Percentiles rank a stretch among this genome's conserved stretches.
phyloP scores from a whole-genome alignment of 768 basidiomycete genomes.

The Fistulinella prunicolor region DNA sequence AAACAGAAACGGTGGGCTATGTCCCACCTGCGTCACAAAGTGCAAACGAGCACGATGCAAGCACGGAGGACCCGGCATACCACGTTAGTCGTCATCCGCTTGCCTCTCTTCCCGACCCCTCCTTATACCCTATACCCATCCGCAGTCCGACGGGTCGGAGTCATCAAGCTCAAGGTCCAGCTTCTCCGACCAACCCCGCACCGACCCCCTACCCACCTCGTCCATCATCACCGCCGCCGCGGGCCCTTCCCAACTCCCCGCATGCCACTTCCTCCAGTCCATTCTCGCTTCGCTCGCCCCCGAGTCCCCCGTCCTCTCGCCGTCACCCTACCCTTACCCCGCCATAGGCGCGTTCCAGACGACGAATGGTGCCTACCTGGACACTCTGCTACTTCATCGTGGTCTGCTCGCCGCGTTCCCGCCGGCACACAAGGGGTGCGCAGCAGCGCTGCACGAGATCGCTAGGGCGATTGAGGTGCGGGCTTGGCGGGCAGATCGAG shows the following conservation, averaged over 20 bases:
- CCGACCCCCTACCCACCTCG: conserved; percentile 14
- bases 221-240: conserved; percentile 4
- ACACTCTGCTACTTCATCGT: conserved; percentile 75
- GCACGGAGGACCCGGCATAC: conserved; percentile 44
- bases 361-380: conserved; percentile 73
- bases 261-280: conserved; percentile 61
- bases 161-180: conserved; percentile 44
- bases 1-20: conserved; percentile 13
- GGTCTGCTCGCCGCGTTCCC: conserved; percentile 63
- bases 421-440: conserved; percentile 60
- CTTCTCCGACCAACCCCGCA: conserved; percentile 28
- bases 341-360: conserved; percentile 39
- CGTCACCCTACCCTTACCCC: conserved; percentile 33
- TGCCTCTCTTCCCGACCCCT: not conserved
- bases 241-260: conserved; percentile 31
- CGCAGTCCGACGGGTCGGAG: conserved; percentile 45
- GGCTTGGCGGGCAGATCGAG: conserved; percentile 68
- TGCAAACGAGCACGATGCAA: conserved; percentile 40
- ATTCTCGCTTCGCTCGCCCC: conserved; percentile 55
- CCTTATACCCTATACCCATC: not conserved
- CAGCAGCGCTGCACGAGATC: conserved; percentile 61
- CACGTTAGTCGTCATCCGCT: conserved; percentile 32
- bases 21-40: conserved; percentile 31
- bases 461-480: conserved; percentile 61
- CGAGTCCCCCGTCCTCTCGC: conserved; percentile 34